A percentile compares a stretch with the other conserved stretches of the same genome.
phyloP scores from a whole-genome alignment of 106 monocot species.

The Alisma plantagoaquatica region DNA sequence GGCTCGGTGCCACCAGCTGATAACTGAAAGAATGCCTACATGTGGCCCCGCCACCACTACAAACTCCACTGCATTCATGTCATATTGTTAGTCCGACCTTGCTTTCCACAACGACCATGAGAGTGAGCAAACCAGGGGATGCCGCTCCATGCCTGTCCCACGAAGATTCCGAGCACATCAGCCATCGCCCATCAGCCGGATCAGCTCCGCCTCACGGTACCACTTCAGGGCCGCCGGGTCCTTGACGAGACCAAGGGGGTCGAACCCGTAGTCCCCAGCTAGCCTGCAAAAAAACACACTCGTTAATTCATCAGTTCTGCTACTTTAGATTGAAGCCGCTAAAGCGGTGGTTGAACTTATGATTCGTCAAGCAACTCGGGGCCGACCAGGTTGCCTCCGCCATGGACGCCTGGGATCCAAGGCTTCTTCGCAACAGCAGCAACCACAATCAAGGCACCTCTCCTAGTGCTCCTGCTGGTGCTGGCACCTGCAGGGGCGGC shows the following conservation, averaged over 20 bases:
- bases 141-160: slow-evolving; percentile 93
- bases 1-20: too few species aligned
- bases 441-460: background rate
- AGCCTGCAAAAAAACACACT: slow-evolving; percentile 20
- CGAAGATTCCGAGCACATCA: slow-evolving; percentile 87
- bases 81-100: too few species aligned
- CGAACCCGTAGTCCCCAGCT: slow-evolving; percentile 91
- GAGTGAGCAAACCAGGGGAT: slow-evolving; percentile 96
- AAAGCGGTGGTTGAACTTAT: slow-evolving; percentile 30
- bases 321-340: background rate
- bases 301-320: too few species aligned
- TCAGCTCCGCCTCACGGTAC: slow-evolving; percentile 98
- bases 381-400: slow-evolving; percentile 62
- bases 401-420: slow-evolving; percentile 75
- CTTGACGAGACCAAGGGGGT: slow-evolving; percentile 87
- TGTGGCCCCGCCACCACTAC: too few species aligned
- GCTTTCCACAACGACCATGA: too few species aligned
- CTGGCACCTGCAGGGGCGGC: too few species aligned
- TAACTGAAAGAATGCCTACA: too few species aligned
- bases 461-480: too few species aligned
- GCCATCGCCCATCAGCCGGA: slow-evolving; percentile 95
- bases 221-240: slow-evolving; percentile 95
- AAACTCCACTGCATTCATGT: too few species aligned
- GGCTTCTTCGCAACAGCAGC: slow-evolving; percentile 78
- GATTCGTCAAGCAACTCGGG: slow-evolving; percentile 98